phyloP scores from a whole-genome alignment of 169 alveolate genomes.

The Eimeria zaria region DNA sequence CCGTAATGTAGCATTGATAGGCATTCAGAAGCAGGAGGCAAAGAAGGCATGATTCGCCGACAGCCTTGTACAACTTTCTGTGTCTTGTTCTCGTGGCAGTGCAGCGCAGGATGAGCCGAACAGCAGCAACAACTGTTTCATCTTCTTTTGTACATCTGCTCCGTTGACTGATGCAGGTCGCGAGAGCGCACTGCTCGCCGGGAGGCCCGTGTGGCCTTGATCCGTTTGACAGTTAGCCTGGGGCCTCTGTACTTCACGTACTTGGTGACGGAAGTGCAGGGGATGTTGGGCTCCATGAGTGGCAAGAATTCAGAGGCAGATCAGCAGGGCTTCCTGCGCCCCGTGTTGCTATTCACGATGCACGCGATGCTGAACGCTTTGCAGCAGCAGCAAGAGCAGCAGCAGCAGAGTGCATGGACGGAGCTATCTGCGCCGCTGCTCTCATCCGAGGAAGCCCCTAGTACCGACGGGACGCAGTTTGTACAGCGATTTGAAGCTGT shows the following conservation, averaged over 20 bases:
- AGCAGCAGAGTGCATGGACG: neutral
- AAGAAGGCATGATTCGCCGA: neutral
- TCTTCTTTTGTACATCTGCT: neutral
- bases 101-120: neutral
- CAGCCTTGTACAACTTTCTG: neutral
- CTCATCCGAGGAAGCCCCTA: neutral
- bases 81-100: neutral
- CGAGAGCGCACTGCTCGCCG: conserved; percentile 81
- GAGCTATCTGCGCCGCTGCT: neutral
- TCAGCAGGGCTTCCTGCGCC: conserved; percentile 63
- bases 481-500: conserved; percentile 62
- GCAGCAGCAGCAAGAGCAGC: conserved; percentile 29
- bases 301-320: conserved; percentile 63
- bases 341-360: conserved; percentile 74
- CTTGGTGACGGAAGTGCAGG: conserved; percentile 64
- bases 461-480: neutral
- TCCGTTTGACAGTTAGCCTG: conserved; percentile 46
- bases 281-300: conserved; percentile 34
- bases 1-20: neutral
- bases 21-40: neutral
- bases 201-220: conserved; percentile 81
- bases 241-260: conserved; percentile 74
- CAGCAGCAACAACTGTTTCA: neutral
- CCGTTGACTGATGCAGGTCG: conserved; percentile 24
- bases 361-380: conserved; percentile 77